Evolutionary conservation across 148 eudicot genomes (phyloP).

Genomic region (Rhododendron kiyosumense): DNA sequence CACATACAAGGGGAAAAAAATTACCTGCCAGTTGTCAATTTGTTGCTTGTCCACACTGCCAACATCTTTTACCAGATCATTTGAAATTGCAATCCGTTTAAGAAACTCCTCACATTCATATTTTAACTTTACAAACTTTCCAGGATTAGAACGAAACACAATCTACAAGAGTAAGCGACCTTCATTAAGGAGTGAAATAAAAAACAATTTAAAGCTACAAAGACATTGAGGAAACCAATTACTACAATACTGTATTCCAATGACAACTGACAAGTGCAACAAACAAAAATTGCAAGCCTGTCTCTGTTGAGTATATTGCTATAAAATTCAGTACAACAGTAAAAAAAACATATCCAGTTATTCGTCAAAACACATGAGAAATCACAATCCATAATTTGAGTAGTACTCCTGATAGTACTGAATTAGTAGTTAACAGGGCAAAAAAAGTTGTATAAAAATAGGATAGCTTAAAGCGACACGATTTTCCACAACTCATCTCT

Average conservation of each 20-base stretch:
- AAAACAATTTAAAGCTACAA: neutral
- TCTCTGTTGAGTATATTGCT: neutral
- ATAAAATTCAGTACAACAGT: neutral
- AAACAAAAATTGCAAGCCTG: neutral
- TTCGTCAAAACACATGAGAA: neutral
- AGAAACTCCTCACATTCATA: constrained; percentile 62
- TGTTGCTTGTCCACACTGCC: constrained; percentile 19
- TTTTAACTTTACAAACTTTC: constrained; percentile 62
- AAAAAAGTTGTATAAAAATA: neutral
- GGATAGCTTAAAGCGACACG: neutral
- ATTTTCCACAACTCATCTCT: neutral
- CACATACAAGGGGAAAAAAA: neutral
- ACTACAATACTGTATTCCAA: neutral
- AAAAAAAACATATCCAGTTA: neutral
- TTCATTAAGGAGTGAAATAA: neutral
- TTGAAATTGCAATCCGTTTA: constrained; percentile 19
- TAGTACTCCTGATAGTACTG: neutral
- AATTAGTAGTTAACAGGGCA: neutral
- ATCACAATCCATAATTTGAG: neutral
- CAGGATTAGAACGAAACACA: constrained; percentile 68
- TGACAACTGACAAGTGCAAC: neutral
- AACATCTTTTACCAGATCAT: constrained; percentile 19
- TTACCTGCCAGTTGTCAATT: constrained; percentile 72
- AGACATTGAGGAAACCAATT: neutral
- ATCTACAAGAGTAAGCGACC: constrained; percentile 32